These are phyloP conservation scores for Myriosclerotinia scirpicola DNA, from an alignment of 2,329 filamentous ascomycete species.

Conservation along the genomic window DNA sequence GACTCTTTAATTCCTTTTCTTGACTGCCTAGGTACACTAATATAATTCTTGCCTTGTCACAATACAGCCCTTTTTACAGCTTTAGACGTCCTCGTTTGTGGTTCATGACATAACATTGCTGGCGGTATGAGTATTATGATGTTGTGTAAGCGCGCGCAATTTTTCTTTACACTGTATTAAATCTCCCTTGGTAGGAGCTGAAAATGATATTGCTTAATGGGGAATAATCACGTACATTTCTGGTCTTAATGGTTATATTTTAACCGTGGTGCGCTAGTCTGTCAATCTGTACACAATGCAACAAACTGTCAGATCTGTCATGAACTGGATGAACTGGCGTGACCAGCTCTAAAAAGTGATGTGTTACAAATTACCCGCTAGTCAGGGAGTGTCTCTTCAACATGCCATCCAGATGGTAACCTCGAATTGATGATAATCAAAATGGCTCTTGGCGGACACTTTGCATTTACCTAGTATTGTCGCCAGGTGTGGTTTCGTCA, in stretches of 20 bases:
- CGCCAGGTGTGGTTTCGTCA: conserved; percentile 6
- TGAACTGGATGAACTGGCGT: neutral
- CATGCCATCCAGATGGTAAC: conserved; percentile 6
- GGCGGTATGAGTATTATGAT: neutral
- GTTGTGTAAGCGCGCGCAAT: conserved; percentile 24
- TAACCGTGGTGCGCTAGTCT: conserved; percentile 7
- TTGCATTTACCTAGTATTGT: neutral
- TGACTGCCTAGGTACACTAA: conserved; percentile 16
- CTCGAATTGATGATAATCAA: conserved; percentile 1
- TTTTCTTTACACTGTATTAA: neutral
- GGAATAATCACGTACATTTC: conserved; percentile 1
- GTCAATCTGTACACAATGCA: neutral
- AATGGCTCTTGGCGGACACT: conserved; percentile 13
- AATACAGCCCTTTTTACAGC: neutral
- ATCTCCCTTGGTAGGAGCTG: neutral
- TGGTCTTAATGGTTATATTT: neutral
- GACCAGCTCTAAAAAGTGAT: no score
- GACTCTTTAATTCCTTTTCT: conserved; percentile 6
- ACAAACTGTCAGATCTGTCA: conserved; percentile 18
- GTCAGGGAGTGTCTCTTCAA: conserved; percentile 23
- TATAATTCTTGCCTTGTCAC: conserved; percentile 1
- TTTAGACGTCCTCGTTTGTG: neutral
- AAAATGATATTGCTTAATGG: neutral
- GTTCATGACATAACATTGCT: neutral
- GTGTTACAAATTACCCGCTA: conserved; percentile 23